phyloP scores from a whole-genome alignment of 805 yeast genomes.

The Metschnikowia kunwiensis region DNA sequence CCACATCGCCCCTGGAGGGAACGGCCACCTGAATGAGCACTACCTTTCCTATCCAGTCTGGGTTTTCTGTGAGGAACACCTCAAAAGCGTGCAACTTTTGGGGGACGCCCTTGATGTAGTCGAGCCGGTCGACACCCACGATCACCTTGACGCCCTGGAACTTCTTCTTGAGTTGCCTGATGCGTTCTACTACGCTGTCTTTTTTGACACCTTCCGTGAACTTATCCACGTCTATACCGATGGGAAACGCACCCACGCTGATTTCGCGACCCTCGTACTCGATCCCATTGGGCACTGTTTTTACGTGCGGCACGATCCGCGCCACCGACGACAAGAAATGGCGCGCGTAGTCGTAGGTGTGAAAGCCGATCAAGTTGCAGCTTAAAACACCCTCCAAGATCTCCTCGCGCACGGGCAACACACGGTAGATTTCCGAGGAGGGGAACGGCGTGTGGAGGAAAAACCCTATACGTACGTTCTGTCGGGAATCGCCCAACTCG shows the following conservation, averaged over 20 bases:
- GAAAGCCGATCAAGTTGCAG: conserved; percentile 95
- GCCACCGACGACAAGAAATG: conserved; percentile 91
- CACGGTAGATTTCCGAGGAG: conserved; percentile 91
- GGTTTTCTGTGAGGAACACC: conserved; percentile 85
- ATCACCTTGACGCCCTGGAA: conserved; percentile 82
- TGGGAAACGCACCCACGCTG: conserved; percentile 95
- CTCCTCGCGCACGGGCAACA: conserved; percentile 91
- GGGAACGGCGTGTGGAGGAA: conserved; percentile 98
- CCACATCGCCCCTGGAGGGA: conserved; percentile 96
- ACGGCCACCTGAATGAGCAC: conserved; percentile 95
- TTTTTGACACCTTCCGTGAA: conserved; percentile 75
- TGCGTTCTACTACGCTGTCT: conserved; percentile 61
- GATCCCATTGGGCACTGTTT: conserved; percentile 88
- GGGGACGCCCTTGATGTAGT: conserved; percentile 97
- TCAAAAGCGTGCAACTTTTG: conserved; percentile 96
- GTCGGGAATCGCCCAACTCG: conserved; percentile 46
- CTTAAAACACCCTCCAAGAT: conserved; percentile 87
- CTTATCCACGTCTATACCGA: conserved; percentile 94
- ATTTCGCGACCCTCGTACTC: conserved; percentile 73
- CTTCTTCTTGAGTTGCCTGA: conserved; percentile 53
- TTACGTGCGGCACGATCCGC: conserved; percentile 67
- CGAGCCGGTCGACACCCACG: conserved; percentile 95
- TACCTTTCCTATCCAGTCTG: conserved; percentile 98
- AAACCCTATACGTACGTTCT: conserved; percentile 79
- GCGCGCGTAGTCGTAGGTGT: conserved; percentile 97